Conservation (phyloP, 495 filamentous ascomycete genomes). For the Oidiodendron maius region DNA sequence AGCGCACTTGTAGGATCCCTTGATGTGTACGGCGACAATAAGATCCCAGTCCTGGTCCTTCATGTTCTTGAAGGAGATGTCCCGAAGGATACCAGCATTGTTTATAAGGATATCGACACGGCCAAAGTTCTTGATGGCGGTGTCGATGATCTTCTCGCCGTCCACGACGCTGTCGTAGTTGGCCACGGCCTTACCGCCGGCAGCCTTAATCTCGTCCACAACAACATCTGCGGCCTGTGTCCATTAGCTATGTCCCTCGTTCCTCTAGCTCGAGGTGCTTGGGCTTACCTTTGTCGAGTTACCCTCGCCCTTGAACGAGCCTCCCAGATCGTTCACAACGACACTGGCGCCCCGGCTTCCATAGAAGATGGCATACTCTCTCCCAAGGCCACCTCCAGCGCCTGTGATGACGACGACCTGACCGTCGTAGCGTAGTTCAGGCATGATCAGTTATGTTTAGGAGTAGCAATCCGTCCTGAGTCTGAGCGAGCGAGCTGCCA, state of each 20-base stretch:
- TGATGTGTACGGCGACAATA: conserved; percentile 87
- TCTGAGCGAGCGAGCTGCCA: too few species aligned
- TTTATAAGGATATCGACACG: conserved; percentile 94
- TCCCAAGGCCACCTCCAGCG: conserved; percentile 86
- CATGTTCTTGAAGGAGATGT: conserved; percentile 99
- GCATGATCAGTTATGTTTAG: conserved; percentile 46
- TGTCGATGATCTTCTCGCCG: conserved; percentile 93
- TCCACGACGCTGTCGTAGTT: conserved; percentile 98
- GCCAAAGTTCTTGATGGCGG: conserved; percentile 87
- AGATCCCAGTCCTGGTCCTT: conserved; percentile 95
- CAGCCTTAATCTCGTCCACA: conserved; percentile 86
- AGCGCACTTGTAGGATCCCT: conserved; percentile 94
- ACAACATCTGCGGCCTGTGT: conserved; percentile 86
- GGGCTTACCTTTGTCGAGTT: conserved; percentile 69
- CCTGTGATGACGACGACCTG: conserved; percentile 97
- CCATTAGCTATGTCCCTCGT: background rate
- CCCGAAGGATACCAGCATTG: conserved; percentile 95
- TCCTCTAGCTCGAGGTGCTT: background rate
- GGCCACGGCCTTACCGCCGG: conserved; percentile 92
- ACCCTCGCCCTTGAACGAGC: conserved; percentile 91
- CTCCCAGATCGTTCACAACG: conserved; percentile 95
- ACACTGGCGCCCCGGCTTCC: conserved; percentile 89
- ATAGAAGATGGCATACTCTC: conserved; percentile 65
- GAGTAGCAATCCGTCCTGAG: too few species aligned
- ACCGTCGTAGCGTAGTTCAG: conserved; percentile 85